These are phyloP conservation scores for Aureobasidium sp. DNA, from an alignment of 2,329 filamentous ascomycete genomes.

Conservation along the genomic window DNA sequence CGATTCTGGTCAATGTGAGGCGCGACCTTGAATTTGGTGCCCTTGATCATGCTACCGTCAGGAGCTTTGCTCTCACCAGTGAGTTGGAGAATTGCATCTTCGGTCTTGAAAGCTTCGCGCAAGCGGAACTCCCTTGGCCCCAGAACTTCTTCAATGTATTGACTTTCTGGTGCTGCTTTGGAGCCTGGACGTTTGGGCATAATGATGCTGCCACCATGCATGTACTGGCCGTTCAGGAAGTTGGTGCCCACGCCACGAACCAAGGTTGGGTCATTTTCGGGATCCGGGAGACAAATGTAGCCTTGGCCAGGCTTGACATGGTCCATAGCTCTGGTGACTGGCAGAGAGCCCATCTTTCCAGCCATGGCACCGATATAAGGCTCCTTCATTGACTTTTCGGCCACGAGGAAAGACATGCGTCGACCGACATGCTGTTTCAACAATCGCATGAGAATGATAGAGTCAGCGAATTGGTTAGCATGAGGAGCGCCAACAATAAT, in stretches of 20 bases:
- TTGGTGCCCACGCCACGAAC: constrained; percentile 74
- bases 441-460: constrained; percentile 84
- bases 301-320: constrained; percentile 72
- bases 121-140: constrained; percentile 74
- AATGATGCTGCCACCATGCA: constrained; percentile 76
- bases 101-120: constrained; percentile 79
- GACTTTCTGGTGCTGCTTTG: constrained; percentile 71
- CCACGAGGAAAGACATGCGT: constrained; percentile 86
- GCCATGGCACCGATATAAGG: constrained; percentile 83
- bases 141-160: constrained; percentile 78
- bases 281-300: constrained; percentile 81
- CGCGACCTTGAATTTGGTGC: constrained; percentile 77
- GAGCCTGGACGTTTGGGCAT: constrained; percentile 58
- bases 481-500: constrained; percentile 96
- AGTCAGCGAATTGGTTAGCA: constrained; percentile 97
- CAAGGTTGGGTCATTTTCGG: constrained; percentile 73
- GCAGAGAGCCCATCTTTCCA: constrained; percentile 76
- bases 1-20: constrained; percentile 90
- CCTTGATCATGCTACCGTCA: constrained; percentile 62
- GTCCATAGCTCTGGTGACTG: constrained; percentile 90
- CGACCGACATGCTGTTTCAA: constrained; percentile 80
- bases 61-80: constrained; percentile 59
- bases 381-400: constrained; percentile 91
- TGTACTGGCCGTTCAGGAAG: constrained; percentile 63
- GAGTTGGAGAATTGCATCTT: constrained; percentile 67